Evolutionary conservation across 2,329 filamentous ascomycete genomes (phyloP).

Genomic region (Nemania abortiva): DNA sequence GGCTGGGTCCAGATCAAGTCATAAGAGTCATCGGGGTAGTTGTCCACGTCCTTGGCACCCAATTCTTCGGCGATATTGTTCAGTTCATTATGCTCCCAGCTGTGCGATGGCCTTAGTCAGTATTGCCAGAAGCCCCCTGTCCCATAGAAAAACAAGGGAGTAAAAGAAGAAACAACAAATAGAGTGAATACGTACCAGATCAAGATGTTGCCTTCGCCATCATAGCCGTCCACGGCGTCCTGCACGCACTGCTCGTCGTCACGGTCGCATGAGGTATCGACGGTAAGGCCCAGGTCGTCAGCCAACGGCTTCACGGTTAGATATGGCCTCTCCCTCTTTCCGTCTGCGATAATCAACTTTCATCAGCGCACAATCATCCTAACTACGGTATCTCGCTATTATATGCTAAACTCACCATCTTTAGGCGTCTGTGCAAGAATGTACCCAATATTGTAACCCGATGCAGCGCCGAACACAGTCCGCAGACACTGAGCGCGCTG

Average conservation of each 20-base stretch:
- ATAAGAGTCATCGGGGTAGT: conserved; percentile 64
- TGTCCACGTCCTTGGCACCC: conserved; percentile 62
- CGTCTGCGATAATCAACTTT: conserved; percentile 53
- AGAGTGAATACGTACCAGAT: conserved; percentile 58
- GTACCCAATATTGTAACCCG: conserved; percentile 66
- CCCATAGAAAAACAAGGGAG: neutral
- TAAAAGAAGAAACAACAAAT: neutral
- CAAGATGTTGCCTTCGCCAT: conserved; percentile 66
- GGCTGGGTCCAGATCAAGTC: conserved; percentile 71
- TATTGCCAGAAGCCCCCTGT: neutral
- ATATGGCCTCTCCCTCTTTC: conserved; percentile 64
- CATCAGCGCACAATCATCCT: neutral
- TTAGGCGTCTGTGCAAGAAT: conserved; percentile 70
- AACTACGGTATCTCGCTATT: no score
- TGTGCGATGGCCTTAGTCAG: conserved; percentile 38
- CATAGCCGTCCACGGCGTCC: conserved; percentile 61
- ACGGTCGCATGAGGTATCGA: conserved; percentile 68
- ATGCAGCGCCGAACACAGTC: conserved; percentile 65
- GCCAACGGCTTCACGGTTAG: conserved; percentile 70
- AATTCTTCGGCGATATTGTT: conserved; percentile 62
- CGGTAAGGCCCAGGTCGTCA: conserved; percentile 64
- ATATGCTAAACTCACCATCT: conserved; percentile 50
- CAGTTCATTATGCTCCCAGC: conserved; percentile 70
- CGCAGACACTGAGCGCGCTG: conserved; percentile 71
- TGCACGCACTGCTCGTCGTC: conserved; percentile 67